Evolutionary conservation across 139 green algal genomes (phyloP).

Genomic region (Tetradesmus lagerheimii): DNA sequence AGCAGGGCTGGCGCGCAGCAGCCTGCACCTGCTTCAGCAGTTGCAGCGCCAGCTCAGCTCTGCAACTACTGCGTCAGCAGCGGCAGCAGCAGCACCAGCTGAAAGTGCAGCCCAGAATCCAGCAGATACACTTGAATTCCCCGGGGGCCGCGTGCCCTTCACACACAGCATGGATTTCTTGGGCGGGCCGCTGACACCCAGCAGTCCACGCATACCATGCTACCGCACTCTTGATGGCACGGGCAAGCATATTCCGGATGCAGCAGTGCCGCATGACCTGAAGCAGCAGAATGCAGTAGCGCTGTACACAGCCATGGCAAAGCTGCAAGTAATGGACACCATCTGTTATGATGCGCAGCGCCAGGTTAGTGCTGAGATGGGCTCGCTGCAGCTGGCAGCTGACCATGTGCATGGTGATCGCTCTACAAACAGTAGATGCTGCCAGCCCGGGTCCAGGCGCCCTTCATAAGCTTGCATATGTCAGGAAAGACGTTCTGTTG

Average conservation of each 20-base stretch:
- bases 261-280: slow-evolving; percentile 60
- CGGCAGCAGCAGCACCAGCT: background rate
- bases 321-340: slow-evolving; percentile 79
- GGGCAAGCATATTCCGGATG: slow-evolving; percentile 59
- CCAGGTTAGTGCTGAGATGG: slow-evolving; percentile 70
- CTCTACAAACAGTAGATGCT: background rate
- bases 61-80: background rate
- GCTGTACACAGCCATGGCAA: slow-evolving; percentile 58
- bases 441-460: background rate
- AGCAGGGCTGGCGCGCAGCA: background rate
- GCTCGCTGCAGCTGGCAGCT: background rate
- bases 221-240: slow-evolving; percentile 75
- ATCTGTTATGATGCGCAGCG: slow-evolving; percentile 97
- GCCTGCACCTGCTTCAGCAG: background rate
- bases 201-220: slow-evolving; percentile 61
- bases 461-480: background rate
- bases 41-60: background rate
- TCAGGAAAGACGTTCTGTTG: too few species aligned
- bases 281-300: slow-evolving; percentile 41
- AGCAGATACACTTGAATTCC: slow-evolving; percentile 64
- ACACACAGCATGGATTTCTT: slow-evolving; percentile 55
- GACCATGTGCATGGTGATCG: background rate
- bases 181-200: slow-evolving; percentile 47
- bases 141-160: slow-evolving; percentile 72
- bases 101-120: background rate